Base-by-base conservation (phyloP, 768 basidiomycete species). In the Pulveroboletus frians region DNA sequence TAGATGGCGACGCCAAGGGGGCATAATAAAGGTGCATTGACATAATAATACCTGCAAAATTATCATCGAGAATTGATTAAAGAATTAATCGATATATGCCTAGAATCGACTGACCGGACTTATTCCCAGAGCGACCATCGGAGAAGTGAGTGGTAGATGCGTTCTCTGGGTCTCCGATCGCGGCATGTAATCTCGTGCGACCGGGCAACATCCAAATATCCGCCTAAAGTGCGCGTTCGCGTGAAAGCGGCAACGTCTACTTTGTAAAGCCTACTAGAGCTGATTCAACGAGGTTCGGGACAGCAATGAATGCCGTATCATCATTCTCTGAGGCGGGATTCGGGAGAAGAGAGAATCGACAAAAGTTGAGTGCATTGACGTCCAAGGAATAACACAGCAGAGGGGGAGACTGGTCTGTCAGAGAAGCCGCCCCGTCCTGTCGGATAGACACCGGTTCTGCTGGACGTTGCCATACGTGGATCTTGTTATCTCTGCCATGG, bases 291-390 rank as follows among this genome's bases (percentile, higher is more conserved):
- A 97, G 73, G 59, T 93, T 94, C 0, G 93, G 93, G 13, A 96
- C 71, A 0, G 90, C 91, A 23, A 97, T 63, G 39, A 92, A 68
- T 1, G 80, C 84, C 14, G 50, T 39, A 20, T 14, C 47, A 14
- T 49, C 58, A 59, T 52, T 56, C 1, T 41, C 35, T 49, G 51
- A 8, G 49, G 50, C 39, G 43, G 43, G 34, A 15, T 54, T 54
- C 29, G 59, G 65, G 32, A 87, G 63, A 3, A 97, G 71, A 7
- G 89, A 86, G 67, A 96, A 93, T 2, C 86, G 81, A 68, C 95
- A 98, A 65, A 87, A 97, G 61, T 95, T 96, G 47, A 98, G 75
- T 2, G 95, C 84, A 62, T 99, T 99, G 51, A 94, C 84, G 59
- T 92, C 88, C 65, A 98, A 69, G 0, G 87, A 85, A 57, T 84